Conservation (phyloP, 208 protist species). For the Angomonas deanei region DNA sequence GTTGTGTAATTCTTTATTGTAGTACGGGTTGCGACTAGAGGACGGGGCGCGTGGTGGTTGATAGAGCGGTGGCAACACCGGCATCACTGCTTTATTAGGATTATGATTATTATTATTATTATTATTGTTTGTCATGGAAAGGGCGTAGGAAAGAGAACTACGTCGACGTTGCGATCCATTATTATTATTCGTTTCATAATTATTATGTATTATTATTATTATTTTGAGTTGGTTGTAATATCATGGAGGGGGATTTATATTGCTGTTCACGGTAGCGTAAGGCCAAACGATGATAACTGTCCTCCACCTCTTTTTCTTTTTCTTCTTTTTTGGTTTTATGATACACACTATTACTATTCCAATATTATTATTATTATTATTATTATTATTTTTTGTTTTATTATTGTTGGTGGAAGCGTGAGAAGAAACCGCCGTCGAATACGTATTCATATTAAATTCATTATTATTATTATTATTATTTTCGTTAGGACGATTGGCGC, state of each 20-base stretch:
- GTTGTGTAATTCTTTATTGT: background rate
- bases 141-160: no score
- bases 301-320: slow-evolving; percentile 5
- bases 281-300: slow-evolving; percentile 16
- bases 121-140: background rate
- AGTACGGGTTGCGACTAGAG: background rate
- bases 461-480: slow-evolving; percentile 6
- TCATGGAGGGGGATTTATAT: background rate
- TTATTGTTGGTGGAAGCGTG: background rate
- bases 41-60: background rate
- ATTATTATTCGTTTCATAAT: background rate
- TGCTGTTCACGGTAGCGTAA: slow-evolving; percentile 12
- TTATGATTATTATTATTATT: background rate
- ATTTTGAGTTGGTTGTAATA: background rate
- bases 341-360: background rate
- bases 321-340: background rate
- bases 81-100: background rate
- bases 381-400: background rate
- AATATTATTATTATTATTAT: background rate
- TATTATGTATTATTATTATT: background rate
- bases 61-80: background rate
- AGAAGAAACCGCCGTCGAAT: no score
- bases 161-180: no score
- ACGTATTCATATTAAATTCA: no score
- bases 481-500: background rate